Conservation (phyloP, 2,329 filamentous ascomycete species). For the Chaetomium strumarium region DNA sequence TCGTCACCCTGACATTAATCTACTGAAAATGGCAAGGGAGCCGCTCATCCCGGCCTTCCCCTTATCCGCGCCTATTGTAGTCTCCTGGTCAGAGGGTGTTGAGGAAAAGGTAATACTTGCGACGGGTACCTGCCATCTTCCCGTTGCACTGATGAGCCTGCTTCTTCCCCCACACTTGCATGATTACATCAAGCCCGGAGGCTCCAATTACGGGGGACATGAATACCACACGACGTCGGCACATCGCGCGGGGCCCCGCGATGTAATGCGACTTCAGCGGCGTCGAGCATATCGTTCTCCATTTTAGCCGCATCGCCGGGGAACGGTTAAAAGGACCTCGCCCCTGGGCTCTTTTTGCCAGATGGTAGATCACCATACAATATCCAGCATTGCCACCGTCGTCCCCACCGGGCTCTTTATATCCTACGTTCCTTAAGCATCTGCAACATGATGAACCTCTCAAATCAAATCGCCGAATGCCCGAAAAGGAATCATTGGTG, state of each 20-base stretch:
- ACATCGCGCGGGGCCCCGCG: neutral
- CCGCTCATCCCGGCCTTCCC: neutral
- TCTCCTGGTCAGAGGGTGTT: too few species aligned
- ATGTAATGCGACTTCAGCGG: neutral
- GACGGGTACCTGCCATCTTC: neutral
- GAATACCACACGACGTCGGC: neutral
- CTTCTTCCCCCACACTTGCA: neutral
- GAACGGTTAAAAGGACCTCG: constrained; percentile 15
- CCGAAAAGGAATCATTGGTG: neutral
- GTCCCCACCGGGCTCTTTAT: neutral
- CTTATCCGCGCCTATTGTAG: neutral
- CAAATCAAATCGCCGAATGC: neutral
- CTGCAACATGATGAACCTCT: neutral
- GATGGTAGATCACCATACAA: constrained; percentile 14
- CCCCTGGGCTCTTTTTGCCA: constrained; percentile 20
- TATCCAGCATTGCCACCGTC: constrained; percentile 4
- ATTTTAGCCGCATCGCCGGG: constrained; percentile 16
- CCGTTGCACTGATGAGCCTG: constrained; percentile 1
- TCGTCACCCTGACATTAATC: neutral
- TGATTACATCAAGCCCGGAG: neutral
- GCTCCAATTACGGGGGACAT: neutral
- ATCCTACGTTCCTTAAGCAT: too few species aligned
- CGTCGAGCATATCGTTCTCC: neutral
- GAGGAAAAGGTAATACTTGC: too few species aligned
- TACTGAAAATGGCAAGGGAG: neutral